Conservation (phyloP, 1,139 yeast genomes). For the Blastobotrys persicus region DNA sequence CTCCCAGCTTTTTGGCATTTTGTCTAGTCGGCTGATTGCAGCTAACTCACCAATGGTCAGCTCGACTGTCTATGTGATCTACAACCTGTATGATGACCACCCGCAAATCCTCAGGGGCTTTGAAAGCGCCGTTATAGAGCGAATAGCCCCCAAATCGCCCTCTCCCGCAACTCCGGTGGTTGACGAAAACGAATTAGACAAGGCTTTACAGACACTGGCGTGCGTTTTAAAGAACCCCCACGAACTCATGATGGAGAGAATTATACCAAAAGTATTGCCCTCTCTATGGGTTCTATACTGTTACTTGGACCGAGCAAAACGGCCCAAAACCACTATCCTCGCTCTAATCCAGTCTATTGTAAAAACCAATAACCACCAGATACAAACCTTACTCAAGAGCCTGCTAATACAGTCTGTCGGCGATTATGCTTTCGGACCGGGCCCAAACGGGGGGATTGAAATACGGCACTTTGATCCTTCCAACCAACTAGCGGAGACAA, state of each 20-base stretch:
- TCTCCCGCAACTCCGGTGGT: conserved; percentile 18
- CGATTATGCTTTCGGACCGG: conserved; percentile 41
- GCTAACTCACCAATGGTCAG: conserved; percentile 43
- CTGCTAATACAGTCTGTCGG: conserved; percentile 14
- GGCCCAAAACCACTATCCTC: conserved; percentile 36
- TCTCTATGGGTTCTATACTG: conserved; percentile 63
- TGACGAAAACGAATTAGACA: conserved; percentile 53
- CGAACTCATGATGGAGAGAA: conserved; percentile 12
- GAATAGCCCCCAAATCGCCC: conserved; percentile 18
- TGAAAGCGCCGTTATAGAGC: conserved; percentile 30
- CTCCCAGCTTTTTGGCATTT: conserved; percentile 54
- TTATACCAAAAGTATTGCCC: conserved; percentile 41
- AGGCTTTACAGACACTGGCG: conserved; percentile 61
- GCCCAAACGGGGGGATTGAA: conserved; percentile 56
- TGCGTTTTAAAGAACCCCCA: conserved; percentile 54
- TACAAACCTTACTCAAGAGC: conserved; percentile 4
- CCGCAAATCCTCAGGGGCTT: conserved; percentile 60
- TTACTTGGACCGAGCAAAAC: conserved; percentile 45
- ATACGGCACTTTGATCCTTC: conserved; percentile 34
- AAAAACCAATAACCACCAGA: not conserved
- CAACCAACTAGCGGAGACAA: not conserved
- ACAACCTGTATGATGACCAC: conserved; percentile 54
- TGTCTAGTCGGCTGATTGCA: conserved; percentile 36
- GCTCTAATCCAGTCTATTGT: conserved; percentile 20
- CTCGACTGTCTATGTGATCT: conserved; percentile 56